Evolutionary conservation across 169 alveolate species (phyloP), one percentile per base, ranked within the genome.

Genomic region (Plasmodium fragile): DNA sequence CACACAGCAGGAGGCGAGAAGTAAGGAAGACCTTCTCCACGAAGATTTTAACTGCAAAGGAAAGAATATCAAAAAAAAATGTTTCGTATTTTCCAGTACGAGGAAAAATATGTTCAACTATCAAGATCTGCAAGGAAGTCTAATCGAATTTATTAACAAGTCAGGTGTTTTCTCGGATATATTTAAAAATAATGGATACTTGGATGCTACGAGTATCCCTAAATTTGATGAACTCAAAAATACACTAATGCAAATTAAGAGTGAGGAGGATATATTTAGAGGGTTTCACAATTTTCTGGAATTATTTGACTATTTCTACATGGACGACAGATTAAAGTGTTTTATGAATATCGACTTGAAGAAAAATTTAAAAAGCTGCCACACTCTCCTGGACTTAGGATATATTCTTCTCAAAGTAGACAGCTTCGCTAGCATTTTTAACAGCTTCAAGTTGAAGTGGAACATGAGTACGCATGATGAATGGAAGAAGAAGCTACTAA

Each of bases 71-170:
- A 83, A 72, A 41, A 83, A 43, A 41, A 83, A 73, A 41, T 41
- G 73, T n/a, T 45, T 89, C n/a, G 52, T 78, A 34, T 79, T 77
- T 78, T 89, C 87, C 5, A 89, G 69, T 11, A 45, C 72, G 18
- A 53, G 49, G 72, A 78, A 59, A 10, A 77, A 89, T 32, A 55
- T 22, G 30, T 89, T 78, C 71, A 89, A 52, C 52, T 89, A 78
- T 18, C 87, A 78, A 55, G 87, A 89, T 43, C 69, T 89, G 43
- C 45, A 89, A 18, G 83, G 32, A 39, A 53, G 82, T 59, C 89
- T 89, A 6, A 55, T 55, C 30, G 94, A 89, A 78, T 89, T 89
- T 89, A 89, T 89, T 36, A 89, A 89, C 41, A 89, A 89, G 65
- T 89, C 94, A 41, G 94, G 94, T 22, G 72, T 89, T 3, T 89